These are phyloP conservation scores for Nicotiana tabacum DNA, from an alignment of 257 asterid genomes.

Conservation along the genomic window DNA sequence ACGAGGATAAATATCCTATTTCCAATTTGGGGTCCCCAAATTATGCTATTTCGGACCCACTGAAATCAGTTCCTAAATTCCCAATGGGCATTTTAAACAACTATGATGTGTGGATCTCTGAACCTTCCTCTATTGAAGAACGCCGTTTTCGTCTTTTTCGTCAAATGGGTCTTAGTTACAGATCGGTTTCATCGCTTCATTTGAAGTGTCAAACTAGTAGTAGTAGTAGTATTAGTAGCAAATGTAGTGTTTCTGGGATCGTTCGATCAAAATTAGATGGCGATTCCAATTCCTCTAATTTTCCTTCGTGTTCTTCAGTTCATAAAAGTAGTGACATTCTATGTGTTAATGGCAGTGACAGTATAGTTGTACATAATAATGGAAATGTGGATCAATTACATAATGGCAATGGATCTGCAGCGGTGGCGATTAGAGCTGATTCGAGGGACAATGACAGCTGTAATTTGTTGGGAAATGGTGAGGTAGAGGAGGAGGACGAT, in stretches of 20 bases:
- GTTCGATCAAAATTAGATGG: slow-evolving; percentile 61
- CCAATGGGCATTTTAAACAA: slow-evolving; percentile 39
- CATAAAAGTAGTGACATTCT: slow-evolving; percentile 1
- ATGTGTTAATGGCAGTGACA: slow-evolving; percentile 17
- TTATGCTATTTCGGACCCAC: slow-evolving; percentile 11
- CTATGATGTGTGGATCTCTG: slow-evolving; percentile 91
- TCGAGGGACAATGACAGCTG: slow-evolving; percentile 19
- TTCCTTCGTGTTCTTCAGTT: neutral
- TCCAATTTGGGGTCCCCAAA: slow-evolving; percentile 11
- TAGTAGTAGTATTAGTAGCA: slow-evolving; percentile 5
- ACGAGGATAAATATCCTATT: slow-evolving; percentile 5
- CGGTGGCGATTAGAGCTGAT: slow-evolving; percentile 17
- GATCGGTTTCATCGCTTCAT: slow-evolving; percentile 28
- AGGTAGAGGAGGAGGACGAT: slow-evolving; percentile 7
- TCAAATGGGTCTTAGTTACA: slow-evolving; percentile 67
- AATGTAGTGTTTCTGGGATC: slow-evolving; percentile 12
- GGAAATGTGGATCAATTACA: slow-evolving; percentile 15
- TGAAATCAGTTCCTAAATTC: slow-evolving; percentile 31
- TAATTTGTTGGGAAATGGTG: slow-evolving; percentile 14
- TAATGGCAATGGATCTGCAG: slow-evolving; percentile 24
- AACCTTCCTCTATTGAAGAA: slow-evolving; percentile 78
- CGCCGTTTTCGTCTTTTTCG: slow-evolving; percentile 73
- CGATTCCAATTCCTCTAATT: slow-evolving; percentile 25
- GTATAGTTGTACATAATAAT: slow-evolving; percentile 29
- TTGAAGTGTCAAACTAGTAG: neutral